Percentiles rank a stretch among this genome's conserved stretches.
phyloP scores from a whole-genome alignment of 2,329 filamentous ascomycete genomes.

The Aspergillus intermedius region DNA sequence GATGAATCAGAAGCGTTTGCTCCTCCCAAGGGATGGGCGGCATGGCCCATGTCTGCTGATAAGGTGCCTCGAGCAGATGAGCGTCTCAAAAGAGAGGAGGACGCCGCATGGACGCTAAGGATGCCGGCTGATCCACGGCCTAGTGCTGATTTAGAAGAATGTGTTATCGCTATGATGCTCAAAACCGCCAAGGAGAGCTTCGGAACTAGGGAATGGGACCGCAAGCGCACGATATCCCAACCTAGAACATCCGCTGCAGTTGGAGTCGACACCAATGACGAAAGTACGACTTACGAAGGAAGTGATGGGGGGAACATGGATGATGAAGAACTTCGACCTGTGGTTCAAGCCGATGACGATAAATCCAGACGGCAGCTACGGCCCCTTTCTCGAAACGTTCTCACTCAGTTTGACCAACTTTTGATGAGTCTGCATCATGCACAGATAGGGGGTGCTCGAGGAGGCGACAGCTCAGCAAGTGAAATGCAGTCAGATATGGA shows the following conservation, averaged over 20 bases:
- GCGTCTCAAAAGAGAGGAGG: slow-evolving; percentile 41
- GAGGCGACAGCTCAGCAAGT: slow-evolving; percentile 19
- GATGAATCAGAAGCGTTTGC: slow-evolving; percentile 26
- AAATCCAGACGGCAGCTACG: slow-evolving; percentile 57
- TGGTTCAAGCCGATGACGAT: slow-evolving; percentile 65
- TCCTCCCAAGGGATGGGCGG: slow-evolving; percentile 62
- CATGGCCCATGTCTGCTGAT: slow-evolving; percentile 67
- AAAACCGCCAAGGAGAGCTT: slow-evolving; percentile 63
- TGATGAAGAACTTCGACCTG: slow-evolving; percentile 34
- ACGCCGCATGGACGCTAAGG: slow-evolving; percentile 49
- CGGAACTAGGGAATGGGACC: slow-evolving; percentile 31
- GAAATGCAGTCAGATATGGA: slow-evolving; percentile 26
- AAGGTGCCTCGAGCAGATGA: slow-evolving; percentile 57
- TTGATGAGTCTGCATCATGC: slow-evolving; percentile 64
- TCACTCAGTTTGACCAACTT: slow-evolving; percentile 62
- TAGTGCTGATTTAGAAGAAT: slow-evolving; percentile 61
- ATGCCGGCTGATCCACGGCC: slow-evolving; percentile 41
- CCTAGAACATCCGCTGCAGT: slow-evolving; percentile 11
- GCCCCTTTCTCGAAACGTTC: slow-evolving; percentile 63
- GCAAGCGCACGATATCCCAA: not conserved
- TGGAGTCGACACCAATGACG: slow-evolving; percentile 7
- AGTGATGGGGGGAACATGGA: slow-evolving; percentile 11
- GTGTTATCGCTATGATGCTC: slow-evolving; percentile 60
- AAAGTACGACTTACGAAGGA: slow-evolving; percentile 15
- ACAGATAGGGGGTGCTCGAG: slow-evolving; percentile 46